A percentile compares a stretch with the other conserved stretches of the same genome.
Conservation (phyloP, 495 filamentous ascomycete species). For the Bathelium albidoporum region DNA sequence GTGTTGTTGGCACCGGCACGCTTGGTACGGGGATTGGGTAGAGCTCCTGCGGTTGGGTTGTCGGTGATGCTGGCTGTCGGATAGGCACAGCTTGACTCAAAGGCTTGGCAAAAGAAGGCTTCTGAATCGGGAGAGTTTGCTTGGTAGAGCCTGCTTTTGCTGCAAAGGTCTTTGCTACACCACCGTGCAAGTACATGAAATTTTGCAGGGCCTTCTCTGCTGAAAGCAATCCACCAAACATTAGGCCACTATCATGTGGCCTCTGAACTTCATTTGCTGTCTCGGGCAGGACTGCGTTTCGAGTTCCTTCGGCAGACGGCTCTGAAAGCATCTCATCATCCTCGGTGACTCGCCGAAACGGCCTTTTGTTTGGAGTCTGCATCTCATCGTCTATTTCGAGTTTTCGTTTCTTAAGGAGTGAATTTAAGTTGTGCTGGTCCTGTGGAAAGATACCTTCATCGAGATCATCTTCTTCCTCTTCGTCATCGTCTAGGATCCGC, state of each 20-base stretch:
- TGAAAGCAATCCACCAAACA: conserved; percentile 26
- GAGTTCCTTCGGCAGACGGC: background rate
- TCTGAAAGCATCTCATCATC: background rate
- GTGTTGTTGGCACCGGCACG: conserved; percentile 15
- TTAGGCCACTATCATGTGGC: conserved; percentile 14
- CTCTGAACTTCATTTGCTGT: background rate
- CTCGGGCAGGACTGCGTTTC: background rate
- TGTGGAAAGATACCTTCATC: conserved; percentile 18
- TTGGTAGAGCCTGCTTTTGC: background rate
- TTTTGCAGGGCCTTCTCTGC: conserved; percentile 21
- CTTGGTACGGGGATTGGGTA: conserved; percentile 1
- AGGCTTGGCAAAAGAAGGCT: background rate
- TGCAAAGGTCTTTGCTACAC: background rate
- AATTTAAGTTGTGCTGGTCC: conserved; percentile 16
- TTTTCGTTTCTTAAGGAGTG: conserved; percentile 25
- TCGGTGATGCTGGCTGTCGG: background rate
- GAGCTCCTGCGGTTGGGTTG: background rate
- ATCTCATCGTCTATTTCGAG: conserved; percentile 21
- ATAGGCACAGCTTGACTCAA: background rate
- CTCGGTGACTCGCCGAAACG: background rate
- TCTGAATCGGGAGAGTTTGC: background rate
- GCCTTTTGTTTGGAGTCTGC: background rate
- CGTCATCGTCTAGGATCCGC: conserved; percentile 38
- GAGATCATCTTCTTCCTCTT: conserved; percentile 41
- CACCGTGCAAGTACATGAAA: conserved; percentile 21